A percentile compares a stretch with the other conserved stretches of the same genome.
Conservation (phyloP, 164 flowering plant species). For the Liquidambar formosana region DNA sequence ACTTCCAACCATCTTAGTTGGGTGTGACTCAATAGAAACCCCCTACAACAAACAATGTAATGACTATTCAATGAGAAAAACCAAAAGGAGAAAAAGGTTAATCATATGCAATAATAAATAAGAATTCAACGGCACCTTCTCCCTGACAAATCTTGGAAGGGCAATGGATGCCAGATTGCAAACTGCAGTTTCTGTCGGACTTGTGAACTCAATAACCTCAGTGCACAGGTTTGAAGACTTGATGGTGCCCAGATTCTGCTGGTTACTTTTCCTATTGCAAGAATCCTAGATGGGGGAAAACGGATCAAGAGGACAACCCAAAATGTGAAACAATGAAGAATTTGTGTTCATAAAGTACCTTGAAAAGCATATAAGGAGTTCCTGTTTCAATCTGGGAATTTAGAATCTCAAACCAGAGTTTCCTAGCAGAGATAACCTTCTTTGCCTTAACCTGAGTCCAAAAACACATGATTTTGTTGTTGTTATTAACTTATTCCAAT, state of each 20-base stretch:
- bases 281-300: slow-evolving; percentile 59
- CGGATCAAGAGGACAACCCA: no score
- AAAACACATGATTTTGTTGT: not conserved
- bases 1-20: slow-evolving; percentile 90
- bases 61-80: not conserved
- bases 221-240: slow-evolving; percentile 96
- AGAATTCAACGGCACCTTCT: slow-evolving; percentile 49
- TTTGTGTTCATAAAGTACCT: slow-evolving; percentile 42
- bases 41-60: slow-evolving; percentile 44
- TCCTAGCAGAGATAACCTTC: slow-evolving; percentile 89
- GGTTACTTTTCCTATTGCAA: slow-evolving; percentile 94
- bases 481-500: not conserved
- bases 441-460: slow-evolving; percentile 80
- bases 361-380: slow-evolving; percentile 96
- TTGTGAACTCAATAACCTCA: slow-evolving; percentile 89
- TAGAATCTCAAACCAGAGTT: slow-evolving; percentile 88
- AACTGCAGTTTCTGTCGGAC: slow-evolving; percentile 98
- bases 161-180: slow-evolving; percentile 99
- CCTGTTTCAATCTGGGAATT: slow-evolving; percentile 96
- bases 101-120: not conserved
- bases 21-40: slow-evolving; percentile 72
- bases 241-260: slow-evolving; percentile 93
- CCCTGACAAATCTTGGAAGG: slow-evolving; percentile 89
- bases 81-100: not conserved
- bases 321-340: not conserved